Base-by-base conservation (phyloP, 2,329 filamentous ascomycete species). In the Cyclaneusma minus region DNA sequence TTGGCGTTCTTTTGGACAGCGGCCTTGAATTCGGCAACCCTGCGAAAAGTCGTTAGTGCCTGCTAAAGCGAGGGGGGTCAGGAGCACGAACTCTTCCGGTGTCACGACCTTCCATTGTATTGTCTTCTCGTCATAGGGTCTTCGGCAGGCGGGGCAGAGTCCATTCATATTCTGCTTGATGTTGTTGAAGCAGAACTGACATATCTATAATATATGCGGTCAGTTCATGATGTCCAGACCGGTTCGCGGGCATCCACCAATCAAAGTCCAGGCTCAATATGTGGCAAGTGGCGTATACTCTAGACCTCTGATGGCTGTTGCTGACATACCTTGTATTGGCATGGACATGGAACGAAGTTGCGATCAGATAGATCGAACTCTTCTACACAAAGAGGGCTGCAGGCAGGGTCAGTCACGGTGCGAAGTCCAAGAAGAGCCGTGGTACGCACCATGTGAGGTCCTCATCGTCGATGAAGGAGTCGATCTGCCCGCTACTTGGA, bases 121-220 rank as follows among this genome's bases (percentile, higher is more conserved):
- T 16, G 84, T 91, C 50, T 87, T 87, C 41, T 98, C 91, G 51
- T 94, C 84, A 52, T 98, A 98, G 5, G 83, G 78, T 50, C 89
- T 69, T 54, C 89, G 73, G 51, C 89, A 98, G 40, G 92, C 92
- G n/a, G 89, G 89, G 52, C 89, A 98, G 31, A 94, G 67, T 18
- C 87, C 85, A 49, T 94, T 95, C 68, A 93, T 84, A 44, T 94
- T 94, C 43, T 80, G 92, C 57, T 91, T 92, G 51, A 98, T 91
- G 51, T 95, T 98, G 57, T 98, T 94, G 62, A 87, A 98, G 58
- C 89, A 98, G 56, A 98, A 98, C 62, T 98, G 91, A 55, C 89
- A 98, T 51, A 98, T 87, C 85, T 94, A 44, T 19, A 21, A 22
- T 17, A 28, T 17, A 11, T 13, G 17, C 4, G 17, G 16, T 18